Evolutionary conservation across 495 filamentous ascomycete species (phyloP).

Genomic region (Friedmanniomyces simplex): DNA sequence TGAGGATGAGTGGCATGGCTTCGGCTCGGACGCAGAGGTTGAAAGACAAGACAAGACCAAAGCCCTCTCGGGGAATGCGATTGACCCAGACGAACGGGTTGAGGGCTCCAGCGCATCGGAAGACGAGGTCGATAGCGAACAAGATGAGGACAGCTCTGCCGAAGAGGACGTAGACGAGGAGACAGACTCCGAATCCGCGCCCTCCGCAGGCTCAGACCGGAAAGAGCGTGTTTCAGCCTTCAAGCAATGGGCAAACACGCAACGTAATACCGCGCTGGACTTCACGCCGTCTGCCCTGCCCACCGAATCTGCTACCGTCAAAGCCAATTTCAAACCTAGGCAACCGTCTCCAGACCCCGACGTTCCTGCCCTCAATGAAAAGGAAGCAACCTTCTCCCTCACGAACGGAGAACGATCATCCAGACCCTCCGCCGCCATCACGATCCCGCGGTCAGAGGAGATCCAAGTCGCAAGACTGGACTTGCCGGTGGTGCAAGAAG

Average conservation of each 20-base stretch:
- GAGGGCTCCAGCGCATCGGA: constrained; percentile 26
- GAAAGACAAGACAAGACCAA: neutral
- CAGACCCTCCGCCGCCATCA: constrained; percentile 8
- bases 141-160: constrained; percentile 17
- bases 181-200: constrained; percentile 28
- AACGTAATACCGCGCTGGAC: constrained; percentile 64
- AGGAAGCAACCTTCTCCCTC: constrained; percentile 62
- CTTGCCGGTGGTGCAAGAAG: constrained; percentile 84
- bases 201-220: constrained; percentile 12
- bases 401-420: constrained; percentile 32
- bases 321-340: constrained; percentile 46
- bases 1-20: constrained; percentile 48
- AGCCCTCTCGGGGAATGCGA: neutral
- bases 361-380: neutral
- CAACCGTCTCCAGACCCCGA: constrained; percentile 58
- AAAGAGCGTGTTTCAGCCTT: constrained; percentile 57
- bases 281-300: constrained; percentile 40
- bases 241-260: constrained; percentile 83
- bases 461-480: constrained; percentile 70
- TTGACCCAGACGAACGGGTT: constrained; percentile 11
- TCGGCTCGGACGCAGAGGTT: constrained; percentile 25
- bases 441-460: constrained; percentile 52
- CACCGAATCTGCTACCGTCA: constrained; percentile 10
- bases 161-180: constrained; percentile 35
- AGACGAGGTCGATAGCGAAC: constrained; percentile 17